Base-by-base conservation (phyloP, 1,284 basidiomycete species). In the Clitocybe nebularis region DNA sequence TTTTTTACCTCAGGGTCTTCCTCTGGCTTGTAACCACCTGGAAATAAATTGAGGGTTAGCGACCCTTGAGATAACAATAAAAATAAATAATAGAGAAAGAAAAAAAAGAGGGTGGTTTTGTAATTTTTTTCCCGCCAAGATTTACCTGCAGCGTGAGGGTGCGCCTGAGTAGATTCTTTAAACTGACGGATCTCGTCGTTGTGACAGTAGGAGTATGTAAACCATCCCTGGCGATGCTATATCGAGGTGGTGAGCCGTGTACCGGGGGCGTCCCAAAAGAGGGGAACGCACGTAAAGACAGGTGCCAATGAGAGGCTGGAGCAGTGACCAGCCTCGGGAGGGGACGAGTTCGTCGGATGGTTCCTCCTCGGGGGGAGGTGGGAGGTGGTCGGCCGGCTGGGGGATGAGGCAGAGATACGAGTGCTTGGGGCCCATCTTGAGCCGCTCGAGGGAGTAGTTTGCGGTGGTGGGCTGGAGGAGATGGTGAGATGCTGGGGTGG, bases 181-280 rank as follows among this genome's bases (percentile, higher is more conserved):
- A 95, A 95, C 66, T 95, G 92, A 44, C 90, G 81, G 48, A 93
- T 87, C 66, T 91, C 81, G 46, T 81, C 76, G 65, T 89, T 87
- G 66, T 93, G 92, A 69, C 93, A 95, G 66, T 95, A 95, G 46
- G 89, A 85, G 65, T 95, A 96, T 30, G 93, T 96, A 69, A 95
- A 96, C 93, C 93, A 97, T 28, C 84, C 77, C 73, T 89, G 86
- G 55, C 80, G 78, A 62, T 86, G 83, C 87, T 90, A 56, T 50
- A 47, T 42, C 54, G 41, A 49, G 45, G 49, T 46, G 48, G 51
- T 39, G 40, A 38, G 48, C 41, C 53, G 25, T 29, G 17, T 11
- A 22, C 26, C 20, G 5, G 5, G 39, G 30, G 47, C 50, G 44
- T 49, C 45, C 38, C 42, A 41, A 49, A 53, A 50, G 56, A 51